Conservation (phyloP, 2,329 filamentous ascomycete genomes). For the Fusarium sacchari region DNA sequence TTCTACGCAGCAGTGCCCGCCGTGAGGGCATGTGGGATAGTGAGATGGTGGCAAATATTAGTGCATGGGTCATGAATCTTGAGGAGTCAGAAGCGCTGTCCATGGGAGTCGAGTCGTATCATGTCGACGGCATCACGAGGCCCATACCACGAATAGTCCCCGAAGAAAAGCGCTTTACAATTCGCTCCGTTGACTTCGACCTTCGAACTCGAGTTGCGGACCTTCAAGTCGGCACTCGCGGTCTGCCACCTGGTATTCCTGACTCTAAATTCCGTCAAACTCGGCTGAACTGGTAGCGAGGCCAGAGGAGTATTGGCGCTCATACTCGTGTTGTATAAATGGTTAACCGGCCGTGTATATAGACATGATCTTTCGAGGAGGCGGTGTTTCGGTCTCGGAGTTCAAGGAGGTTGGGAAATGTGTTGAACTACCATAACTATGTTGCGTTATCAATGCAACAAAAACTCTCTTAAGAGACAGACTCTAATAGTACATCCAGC, state of each 20-base stretch:
- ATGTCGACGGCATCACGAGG: slow-evolving; percentile 6
- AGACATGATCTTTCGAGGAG: neutral
- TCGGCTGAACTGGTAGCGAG: slow-evolving; percentile 58
- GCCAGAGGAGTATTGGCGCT: neutral
- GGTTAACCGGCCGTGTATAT: neutral
- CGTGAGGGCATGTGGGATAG: slow-evolving; percentile 78
- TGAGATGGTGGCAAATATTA: slow-evolving; percentile 65
- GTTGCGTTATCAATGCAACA: neutral
- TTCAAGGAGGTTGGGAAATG: neutral
- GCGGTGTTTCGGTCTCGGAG: neutral
- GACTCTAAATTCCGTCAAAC: slow-evolving; percentile 61
- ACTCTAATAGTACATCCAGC: neutral
- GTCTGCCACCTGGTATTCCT: slow-evolving; percentile 56
- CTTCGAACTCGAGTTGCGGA: slow-evolving; percentile 61
- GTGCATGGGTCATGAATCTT: slow-evolving; percentile 64
- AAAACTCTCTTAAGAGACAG: neutral
- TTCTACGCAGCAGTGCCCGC: slow-evolving; percentile 68
- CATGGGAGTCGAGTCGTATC: slow-evolving; percentile 24
- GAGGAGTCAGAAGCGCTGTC: slow-evolving; percentile 60
- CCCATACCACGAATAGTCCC: slow-evolving; percentile 52
- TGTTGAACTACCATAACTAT: neutral
- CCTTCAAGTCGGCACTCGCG: slow-evolving; percentile 64
- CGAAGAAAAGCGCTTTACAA: slow-evolving; percentile 65
- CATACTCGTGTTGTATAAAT: neutral
- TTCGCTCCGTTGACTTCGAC: slow-evolving; percentile 66